These are phyloP conservation scores for Vaccinium darrowii DNA, from an alignment of 148 eudicot species.

Conservation along the genomic window DNA sequence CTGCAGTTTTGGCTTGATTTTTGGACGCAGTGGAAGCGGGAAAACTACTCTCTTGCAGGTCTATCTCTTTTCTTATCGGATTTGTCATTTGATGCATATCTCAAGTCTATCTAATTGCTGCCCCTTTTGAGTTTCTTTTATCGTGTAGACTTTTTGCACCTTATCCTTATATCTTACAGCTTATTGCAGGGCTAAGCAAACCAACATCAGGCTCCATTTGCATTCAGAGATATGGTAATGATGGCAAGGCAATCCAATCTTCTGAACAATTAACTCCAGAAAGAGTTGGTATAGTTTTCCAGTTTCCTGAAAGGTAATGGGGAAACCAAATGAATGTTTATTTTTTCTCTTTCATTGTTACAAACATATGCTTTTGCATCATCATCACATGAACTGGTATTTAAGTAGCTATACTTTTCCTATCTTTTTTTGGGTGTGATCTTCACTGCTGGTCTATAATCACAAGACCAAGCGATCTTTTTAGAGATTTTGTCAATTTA, in stretches of 20 bases:
- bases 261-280: conserved; percentile 57
- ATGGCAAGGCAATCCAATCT: conserved; percentile 50
- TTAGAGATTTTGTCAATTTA: not conserved
- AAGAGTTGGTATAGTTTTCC: conserved; percentile 91
- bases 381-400: conserved; percentile 3
- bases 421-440: not conserved
- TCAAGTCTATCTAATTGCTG: not conserved
- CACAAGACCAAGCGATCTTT: not conserved
- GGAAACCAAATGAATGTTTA: not conserved
- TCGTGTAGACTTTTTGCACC: not conserved
- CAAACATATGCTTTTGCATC: not conserved
- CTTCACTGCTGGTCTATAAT: not conserved
- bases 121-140: not conserved
- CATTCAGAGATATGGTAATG: conserved; percentile 65
- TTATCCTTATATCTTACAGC: conserved; percentile 43
- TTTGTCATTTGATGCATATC: not conserved
- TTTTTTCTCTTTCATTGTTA: not conserved
- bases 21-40: conserved; percentile 99
- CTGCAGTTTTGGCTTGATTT: conserved; percentile 85
- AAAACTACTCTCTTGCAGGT: conserved; percentile 98
- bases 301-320: conserved; percentile 92
- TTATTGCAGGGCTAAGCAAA: conserved; percentile 89
- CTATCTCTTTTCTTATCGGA: not conserved
- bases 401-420: not conserved
- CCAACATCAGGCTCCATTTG: conserved; percentile 87